Base-by-base conservation (phyloP, 352 stramenopile genomes). In the Thraustotheca clavata region DNA sequence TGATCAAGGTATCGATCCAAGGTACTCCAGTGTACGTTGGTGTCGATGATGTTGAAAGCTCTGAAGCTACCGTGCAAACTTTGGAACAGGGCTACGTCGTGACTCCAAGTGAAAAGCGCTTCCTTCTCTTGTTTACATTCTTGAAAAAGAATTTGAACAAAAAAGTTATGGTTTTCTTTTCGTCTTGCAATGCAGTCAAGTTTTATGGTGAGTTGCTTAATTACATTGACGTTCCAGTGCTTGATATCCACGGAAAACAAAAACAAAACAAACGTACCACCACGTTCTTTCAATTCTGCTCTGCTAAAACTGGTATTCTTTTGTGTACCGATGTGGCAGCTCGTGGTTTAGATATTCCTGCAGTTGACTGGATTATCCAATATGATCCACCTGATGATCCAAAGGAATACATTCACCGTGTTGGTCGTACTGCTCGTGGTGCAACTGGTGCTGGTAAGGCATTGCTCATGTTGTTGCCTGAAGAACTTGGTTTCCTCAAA, bases 181-280 rank as follows among this genome's bases (percentile, higher is more conserved):
- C 80, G 60, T 90, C 81, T 4, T 95, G 86, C 62, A 98, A 94
- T 67, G 95, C 89, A 18, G 97, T 99, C 54, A 99, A 99, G 72
- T 99, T 98, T 69, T 97, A 99, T 79, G 82, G 93, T 18, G 96
- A 99, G 73, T 81, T 99, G 67, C 82, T 99, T 7, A 99, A 99
- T 76, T 99, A 99, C 77, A 99, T 99, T 67, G 96, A 99, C 73
- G 92, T 99, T 57, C 91, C 94, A 0, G 95, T 99, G 18, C 84
- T 99, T 73, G 95, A 99, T 70, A 99, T 99, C 12, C 97, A 99
- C 69, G 97, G 97, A 39, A 99, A 99, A 74, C 94, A 99, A 72
- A 98, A 98, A 69, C 97, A 99, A 76, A 89, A 90, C 8, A 98
- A 97, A 69, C 89, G 97, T 38, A 97, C 98, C 9, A 88, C 98